Evolutionary conservation across 768 basidiomycete species (phyloP).

Genomic region (Termitomyces titanicus): DNA sequence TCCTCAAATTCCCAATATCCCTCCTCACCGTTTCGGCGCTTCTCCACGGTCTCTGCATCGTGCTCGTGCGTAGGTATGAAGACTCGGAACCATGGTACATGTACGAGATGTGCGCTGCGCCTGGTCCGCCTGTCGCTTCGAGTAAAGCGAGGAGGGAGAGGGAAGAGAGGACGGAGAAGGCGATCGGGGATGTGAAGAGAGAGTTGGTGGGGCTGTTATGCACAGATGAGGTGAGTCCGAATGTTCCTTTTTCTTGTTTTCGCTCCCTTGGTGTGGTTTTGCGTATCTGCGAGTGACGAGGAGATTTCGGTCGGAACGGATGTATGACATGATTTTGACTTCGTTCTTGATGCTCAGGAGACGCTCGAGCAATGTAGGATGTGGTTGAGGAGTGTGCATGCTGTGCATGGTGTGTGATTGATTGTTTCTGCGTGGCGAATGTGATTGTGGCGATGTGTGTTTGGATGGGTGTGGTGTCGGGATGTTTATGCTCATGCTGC

Average conservation of each 20-base stretch:
- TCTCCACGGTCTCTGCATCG: slow-evolving; percentile 37
- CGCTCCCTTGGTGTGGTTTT: neutral
- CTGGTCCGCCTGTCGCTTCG: neutral
- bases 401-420: neutral
- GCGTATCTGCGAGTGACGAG: neutral
- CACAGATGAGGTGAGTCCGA: slow-evolving; percentile 32
- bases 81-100: slow-evolving; percentile 26
- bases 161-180: slow-evolving; percentile 23
- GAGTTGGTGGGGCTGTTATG: slow-evolving; percentile 33
- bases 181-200: slow-evolving; percentile 32
- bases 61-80: slow-evolving; percentile 34
- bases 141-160: slow-evolving; percentile 5
- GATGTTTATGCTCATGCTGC: neutral
- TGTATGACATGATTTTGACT: neutral
- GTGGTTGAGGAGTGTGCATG: slow-evolving; percentile 9
- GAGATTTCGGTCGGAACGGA: neutral
- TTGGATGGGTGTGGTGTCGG: neutral
- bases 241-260: neutral
- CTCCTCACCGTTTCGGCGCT: slow-evolving; percentile 52
- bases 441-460: neutral
- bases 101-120: slow-evolving; percentile 6
- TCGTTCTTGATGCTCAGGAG: slow-evolving; percentile 2
- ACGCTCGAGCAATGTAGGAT: slow-evolving; percentile 5
- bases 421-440: too few species aligned
- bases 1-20: slow-evolving; percentile 49